A percentile compares a stretch with the other conserved stretches of the same genome.
Conservation (phyloP, 2,329 filamentous ascomycete genomes). For the Gliomastix tumulicola region DNA sequence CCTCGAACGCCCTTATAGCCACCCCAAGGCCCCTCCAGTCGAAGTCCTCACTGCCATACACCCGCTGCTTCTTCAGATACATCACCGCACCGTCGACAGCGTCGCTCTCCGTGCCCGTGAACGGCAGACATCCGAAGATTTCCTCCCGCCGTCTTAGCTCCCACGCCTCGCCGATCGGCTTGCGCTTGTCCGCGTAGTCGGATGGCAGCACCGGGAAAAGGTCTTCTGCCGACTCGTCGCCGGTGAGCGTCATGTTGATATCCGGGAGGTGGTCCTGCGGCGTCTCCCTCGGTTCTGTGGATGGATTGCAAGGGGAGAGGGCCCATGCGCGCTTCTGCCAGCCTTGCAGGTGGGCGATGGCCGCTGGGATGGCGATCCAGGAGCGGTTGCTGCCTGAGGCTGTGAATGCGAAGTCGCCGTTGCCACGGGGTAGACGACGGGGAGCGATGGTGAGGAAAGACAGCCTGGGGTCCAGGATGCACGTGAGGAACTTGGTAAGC, state of each 20-base stretch:
- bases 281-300: not conserved
- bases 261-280: not conserved
- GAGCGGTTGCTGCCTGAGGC: not conserved
- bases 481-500: not conserved
- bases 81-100: too few species aligned
- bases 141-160: not conserved
- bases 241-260: not conserved
- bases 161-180: not conserved
- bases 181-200: not conserved
- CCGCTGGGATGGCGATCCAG: not conserved
- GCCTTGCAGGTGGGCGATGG: not conserved
- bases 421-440: not conserved
- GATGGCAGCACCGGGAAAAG: not conserved
- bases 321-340: not conserved
- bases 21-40: not conserved
- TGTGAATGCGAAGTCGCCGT: not conserved
- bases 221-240: not conserved
- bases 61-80: not conserved
- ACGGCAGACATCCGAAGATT: not conserved
- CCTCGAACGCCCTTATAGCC: not conserved
- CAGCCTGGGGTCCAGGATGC: not conserved
- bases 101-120: not conserved
- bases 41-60: not conserved
- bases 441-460: not conserved
- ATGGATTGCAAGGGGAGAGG: not conserved